Percentiles rank a stretch among this genome's conserved stretches.
phyloP scores from a whole-genome alignment of 257 asterid species.

The Verbascum thapsus region DNA sequence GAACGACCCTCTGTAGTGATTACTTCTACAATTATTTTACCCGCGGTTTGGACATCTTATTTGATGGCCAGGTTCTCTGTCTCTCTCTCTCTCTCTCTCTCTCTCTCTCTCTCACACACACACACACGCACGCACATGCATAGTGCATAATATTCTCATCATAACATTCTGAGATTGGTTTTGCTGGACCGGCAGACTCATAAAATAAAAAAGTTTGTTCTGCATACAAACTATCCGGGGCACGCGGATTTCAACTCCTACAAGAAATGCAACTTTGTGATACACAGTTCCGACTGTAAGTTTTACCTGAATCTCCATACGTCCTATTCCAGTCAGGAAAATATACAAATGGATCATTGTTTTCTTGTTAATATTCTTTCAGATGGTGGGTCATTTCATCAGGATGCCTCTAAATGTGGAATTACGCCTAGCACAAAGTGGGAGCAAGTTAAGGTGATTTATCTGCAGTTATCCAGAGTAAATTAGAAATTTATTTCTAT shows the following conservation, averaged over 20 bases:
- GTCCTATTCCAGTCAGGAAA: not conserved
- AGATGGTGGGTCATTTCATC: constrained; percentile 53
- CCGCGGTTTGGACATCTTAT: constrained; percentile 75
- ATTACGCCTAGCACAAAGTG: constrained; percentile 76
- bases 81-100: too few relatives aligned
- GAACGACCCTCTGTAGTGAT: constrained; percentile 76
- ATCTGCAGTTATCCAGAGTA: too few relatives aligned
- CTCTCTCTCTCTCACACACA: too few relatives aligned
- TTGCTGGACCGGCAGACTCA: constrained; percentile 55
- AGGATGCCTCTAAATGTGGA: constrained; percentile 45
- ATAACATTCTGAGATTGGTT: constrained; percentile 17
- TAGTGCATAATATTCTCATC: too few relatives aligned
- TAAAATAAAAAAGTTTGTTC: constrained; percentile 73
- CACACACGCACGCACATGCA: too few relatives aligned
- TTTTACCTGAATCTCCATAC: not conserved
- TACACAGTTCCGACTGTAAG: constrained; percentile 55
- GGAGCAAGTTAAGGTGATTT: constrained; percentile 84
- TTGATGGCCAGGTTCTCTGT: constrained; percentile 70
- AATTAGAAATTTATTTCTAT: too few relatives aligned
- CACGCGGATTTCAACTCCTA: constrained; percentile 87
- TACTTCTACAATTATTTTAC: constrained; percentile 78
- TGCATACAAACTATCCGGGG: constrained; percentile 90
- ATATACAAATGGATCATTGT: not conserved
- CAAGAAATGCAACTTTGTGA: constrained; percentile 80
- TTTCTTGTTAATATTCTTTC: constrained; percentile 30